Percentiles rank a stretch among this genome's conserved stretches.
Evolutionary conservation across 768 basidiomycete species (phyloP).

Genomic region (Suillus discolor): DNA sequence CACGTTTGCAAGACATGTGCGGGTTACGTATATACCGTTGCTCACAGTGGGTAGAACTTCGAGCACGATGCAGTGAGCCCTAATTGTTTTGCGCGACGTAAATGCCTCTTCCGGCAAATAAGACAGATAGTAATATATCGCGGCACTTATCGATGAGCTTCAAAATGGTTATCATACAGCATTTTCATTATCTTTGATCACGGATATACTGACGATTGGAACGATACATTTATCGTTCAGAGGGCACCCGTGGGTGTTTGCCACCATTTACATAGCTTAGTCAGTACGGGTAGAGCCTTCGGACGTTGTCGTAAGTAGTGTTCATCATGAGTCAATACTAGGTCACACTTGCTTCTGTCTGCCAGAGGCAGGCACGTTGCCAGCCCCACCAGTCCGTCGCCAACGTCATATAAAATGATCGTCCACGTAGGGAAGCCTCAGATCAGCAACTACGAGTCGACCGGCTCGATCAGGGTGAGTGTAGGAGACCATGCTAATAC

Average conservation of each 20-base stretch:
- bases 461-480: background rate
- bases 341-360: too few species aligned
- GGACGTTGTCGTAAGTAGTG: too few species aligned
- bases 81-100: background rate
- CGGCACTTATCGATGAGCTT: background rate
- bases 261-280: too few species aligned
- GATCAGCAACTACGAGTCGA: background rate
- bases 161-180: background rate
- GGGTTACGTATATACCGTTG: constrained; percentile 1
- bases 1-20: background rate
- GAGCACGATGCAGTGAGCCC: background rate
- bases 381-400: too few species aligned
- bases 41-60: background rate
- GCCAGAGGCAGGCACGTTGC: too few species aligned
- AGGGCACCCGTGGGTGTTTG: too few species aligned
- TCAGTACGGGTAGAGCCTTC: too few species aligned
- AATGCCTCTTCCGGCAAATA: background rate
- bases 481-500: background rate
- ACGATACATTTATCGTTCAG: background rate
- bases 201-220: background rate
- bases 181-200: background rate
- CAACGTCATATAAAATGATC: background rate
- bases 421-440: background rate
- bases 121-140: background rate
- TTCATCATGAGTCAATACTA: too few species aligned